Conservation (phyloP, 805 yeast genomes). For the Candida hungchunana region DNA sequence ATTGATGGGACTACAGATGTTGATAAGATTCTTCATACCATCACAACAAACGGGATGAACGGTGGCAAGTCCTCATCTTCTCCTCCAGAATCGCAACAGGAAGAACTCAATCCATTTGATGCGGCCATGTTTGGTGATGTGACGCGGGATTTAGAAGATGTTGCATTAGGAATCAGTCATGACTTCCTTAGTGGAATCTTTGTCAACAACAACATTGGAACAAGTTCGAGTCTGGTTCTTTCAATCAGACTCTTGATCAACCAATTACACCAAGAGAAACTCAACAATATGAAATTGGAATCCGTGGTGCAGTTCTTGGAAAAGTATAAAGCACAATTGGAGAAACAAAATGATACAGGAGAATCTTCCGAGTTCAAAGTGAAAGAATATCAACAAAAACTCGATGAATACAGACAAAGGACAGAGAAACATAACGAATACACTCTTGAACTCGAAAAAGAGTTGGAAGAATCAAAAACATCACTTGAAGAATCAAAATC, state of each 20-base stretch:
- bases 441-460: conserved; percentile 5
- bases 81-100: too few species aligned
- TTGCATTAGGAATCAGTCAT: conserved; percentile 43
- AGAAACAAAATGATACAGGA: conserved; percentile 4
- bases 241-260: conserved; percentile 51
- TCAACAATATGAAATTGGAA: conserved; percentile 52
- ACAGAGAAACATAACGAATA: conserved; percentile 4
- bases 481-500: neutral
- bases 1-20: conserved; percentile 28
- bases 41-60: neutral
- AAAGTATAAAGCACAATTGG: conserved; percentile 35
- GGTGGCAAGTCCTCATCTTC: too few species aligned
- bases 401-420: conserved; percentile 2
- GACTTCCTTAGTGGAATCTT: conserved; percentile 51
- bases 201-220: conserved; percentile 55
- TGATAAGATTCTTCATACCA: conserved; percentile 12
- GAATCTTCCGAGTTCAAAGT: neutral
- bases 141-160: conserved; percentile 43
- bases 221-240: conserved; percentile 50
- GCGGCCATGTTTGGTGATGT: conserved; percentile 62
- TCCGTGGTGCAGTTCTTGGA: conserved; percentile 52
- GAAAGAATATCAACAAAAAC: neutral
- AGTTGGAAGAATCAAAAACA: neutral
- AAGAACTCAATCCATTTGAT: conserved; percentile 39
- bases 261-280: conserved; percentile 52